phyloP scores from a whole-genome alignment of 768 basidiomycete genomes.

The Plicaturopsis crispa region DNA sequence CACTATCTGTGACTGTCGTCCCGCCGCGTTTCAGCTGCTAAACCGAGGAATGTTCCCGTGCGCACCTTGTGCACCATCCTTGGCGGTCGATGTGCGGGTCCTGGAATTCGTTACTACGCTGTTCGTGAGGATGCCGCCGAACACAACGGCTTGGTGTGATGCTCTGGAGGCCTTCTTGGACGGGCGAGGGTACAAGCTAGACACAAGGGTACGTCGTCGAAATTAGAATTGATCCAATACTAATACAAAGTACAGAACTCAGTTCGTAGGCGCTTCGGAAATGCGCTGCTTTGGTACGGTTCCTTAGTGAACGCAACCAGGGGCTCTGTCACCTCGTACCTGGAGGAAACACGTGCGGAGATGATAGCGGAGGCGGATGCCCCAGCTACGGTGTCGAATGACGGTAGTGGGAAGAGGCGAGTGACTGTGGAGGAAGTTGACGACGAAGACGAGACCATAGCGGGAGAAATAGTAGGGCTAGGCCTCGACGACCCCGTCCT shows the following conservation, averaged over 20 bases:
- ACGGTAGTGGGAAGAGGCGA: too few relatives aligned
- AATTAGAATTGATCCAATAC: background rate
- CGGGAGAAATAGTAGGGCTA: too few relatives aligned
- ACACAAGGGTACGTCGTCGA: conserved; percentile 9
- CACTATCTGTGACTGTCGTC: conserved; percentile 7
- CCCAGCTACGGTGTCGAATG: too few relatives aligned
- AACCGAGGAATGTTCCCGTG: conserved; percentile 18
- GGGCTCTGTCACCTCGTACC: too few relatives aligned
- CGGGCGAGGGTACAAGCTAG: conserved; percentile 7
- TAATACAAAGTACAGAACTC: conserved; percentile 11
- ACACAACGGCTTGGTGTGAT: conserved; percentile 9
- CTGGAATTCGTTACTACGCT: conserved; percentile 17
- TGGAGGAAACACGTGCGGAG: too few relatives aligned
- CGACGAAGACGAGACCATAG: too few relatives aligned
- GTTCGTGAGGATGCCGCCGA: conserved; percentile 8
- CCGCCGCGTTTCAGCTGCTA: conserved; percentile 17
- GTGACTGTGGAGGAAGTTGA: too few relatives aligned
- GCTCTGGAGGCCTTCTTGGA: conserved; percentile 10
- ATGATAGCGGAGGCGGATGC: too few relatives aligned
- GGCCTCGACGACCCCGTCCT: too few relatives aligned
- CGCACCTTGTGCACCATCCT: conserved; percentile 18
- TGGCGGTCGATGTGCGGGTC: conserved; percentile 23
- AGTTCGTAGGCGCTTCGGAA: conserved; percentile 15
- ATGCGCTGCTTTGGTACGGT: conserved; percentile 20
- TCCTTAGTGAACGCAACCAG: too few relatives aligned